Base-by-base conservation (phyloP, 441 rosid species). In the Arabidopsis lyrata region DNA sequence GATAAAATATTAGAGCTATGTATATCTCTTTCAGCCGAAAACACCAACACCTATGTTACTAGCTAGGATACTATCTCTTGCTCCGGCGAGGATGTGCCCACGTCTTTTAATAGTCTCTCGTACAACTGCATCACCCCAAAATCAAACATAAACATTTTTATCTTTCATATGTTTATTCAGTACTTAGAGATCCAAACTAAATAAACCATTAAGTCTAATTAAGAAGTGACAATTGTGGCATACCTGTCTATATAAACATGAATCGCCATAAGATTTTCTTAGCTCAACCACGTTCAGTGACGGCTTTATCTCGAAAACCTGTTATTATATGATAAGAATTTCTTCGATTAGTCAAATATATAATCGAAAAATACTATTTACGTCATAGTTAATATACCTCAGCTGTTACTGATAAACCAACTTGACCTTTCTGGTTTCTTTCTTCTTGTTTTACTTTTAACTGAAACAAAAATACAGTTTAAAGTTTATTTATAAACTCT, bases 251-350 rank as follows among this genome's bases (percentile, higher is more conserved):
- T 95, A 95, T 44, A 72, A 81, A 15, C 77, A 53, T 66, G 98
- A 53, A 82, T 95, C 99, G 42, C 99, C 99, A 36, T 70, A 80
- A 11, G 93, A 83, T 89, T 95, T 95, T 79, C 90, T 84, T 65
- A 95, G 72, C 80, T 95, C 99, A 42, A 95, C 99, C 55, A 95
- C 97, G 61, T 84, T 80, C 69, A 95, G 75, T 41, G 92, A 86
- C 45, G 96, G 86, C 66, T 91, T 91, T 77, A 95, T 90, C 85
- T 93, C 97, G 64, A 77, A 72, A 34, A 77, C 80, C 80, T 77
- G 54, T 63, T 50, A 4, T 18, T 8, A 12, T 36, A 38, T 13
- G 29, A 52, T 49, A 63, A 8, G 0, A 29, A 5, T 0, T 24
- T 34, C 24, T 65, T 48, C 44, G 42, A 36, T 77, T 65, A 71